Percentiles rank a stretch among this genome's conserved stretches.
Conservation (phyloP, 2,329 filamentous ascomycete genomes). For the Penicillium sp. region DNA sequence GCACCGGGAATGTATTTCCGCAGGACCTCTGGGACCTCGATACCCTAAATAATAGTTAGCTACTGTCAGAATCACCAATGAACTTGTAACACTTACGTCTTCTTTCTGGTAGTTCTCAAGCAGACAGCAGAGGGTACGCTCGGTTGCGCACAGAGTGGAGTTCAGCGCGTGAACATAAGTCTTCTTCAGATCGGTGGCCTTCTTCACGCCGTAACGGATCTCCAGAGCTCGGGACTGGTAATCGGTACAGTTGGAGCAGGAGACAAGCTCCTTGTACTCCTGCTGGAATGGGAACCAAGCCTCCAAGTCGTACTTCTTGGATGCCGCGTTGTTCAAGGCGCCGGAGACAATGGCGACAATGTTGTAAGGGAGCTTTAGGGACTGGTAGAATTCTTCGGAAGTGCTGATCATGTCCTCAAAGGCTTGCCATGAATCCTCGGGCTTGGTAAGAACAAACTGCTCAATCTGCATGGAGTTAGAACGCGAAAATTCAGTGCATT, state of each 20-base stretch:
- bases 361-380: constrained; percentile 82
- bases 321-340: constrained; percentile 81
- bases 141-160: constrained; percentile 85
- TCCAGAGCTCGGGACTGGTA: constrained; percentile 94
- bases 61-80: not conserved
- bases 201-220: constrained; percentile 87
- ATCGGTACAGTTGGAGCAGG: constrained; percentile 96
- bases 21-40: constrained; percentile 77
- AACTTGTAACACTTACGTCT: constrained; percentile 56
- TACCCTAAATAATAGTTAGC: constrained; percentile 54
- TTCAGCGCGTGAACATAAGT: constrained; percentile 93
- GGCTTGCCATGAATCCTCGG: constrained; percentile 86
- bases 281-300: constrained; percentile 95
- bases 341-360: constrained; percentile 95
- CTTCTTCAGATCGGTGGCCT: constrained; percentile 80
- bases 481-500: not conserved
- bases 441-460: constrained; percentile 77
- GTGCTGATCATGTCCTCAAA: constrained; percentile 91
- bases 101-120: constrained; percentile 96
- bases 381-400: constrained; percentile 94
- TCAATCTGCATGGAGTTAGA: constrained; percentile 56
- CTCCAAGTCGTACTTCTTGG: constrained; percentile 95
- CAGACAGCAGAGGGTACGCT: constrained; percentile 88
- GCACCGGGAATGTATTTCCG: constrained; percentile 87
- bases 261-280: constrained; percentile 98